Base-by-base conservation (phyloP, 1,284 basidiomycete species). In the Gymnopus androsaceus region DNA sequence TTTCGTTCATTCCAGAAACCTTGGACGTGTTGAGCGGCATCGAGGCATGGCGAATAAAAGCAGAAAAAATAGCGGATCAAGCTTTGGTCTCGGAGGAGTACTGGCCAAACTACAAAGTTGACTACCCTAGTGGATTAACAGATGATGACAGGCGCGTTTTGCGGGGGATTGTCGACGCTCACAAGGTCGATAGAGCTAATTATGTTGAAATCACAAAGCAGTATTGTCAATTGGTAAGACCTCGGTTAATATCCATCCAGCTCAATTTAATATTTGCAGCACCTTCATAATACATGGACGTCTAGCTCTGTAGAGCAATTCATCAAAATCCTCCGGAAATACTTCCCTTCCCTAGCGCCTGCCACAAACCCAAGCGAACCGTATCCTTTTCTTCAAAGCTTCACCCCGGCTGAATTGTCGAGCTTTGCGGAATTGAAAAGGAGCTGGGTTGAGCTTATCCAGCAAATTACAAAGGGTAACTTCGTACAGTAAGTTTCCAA, bases 1-100 rank as follows among this genome's bases (percentile, higher is more conserved):
- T n/a, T 1, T 25, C 41, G 3, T 36, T 8, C 19, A 46, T 56
- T 19, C 54, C 54, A 15, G 34, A 50, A 4, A 38, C 51, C 9
- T 28, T 56, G 14, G 54, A 56, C 12, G 36, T 51, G 3, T 42
- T 56, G 19, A 19, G 21, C 11, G 51, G 46, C 27, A 40, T 56
- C 17, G 54, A 56, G 33, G 38, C 23, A 17, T 56, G 48, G 40
- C 47, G 54, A 25, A 41, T 7, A 14, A 37, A 23, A 17, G 48
- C 34, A 37, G 15, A 31, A n/a, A 36, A 9, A 38, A 19, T 34
- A 38, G 48, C 48, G 14, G 23, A 27, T 14, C 36, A 15, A 15
- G 48, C 34, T 6, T 19, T 50, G 5, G 34, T 15, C 19, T 38
- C 12, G 3, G 23, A 37, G 21, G 11, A 12, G 25, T 38, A 38